A percentile compares a stretch with the other conserved stretches of the same genome.
These are phyloP conservation scores for Exophiala sp. DNA, from an alignment of 2,329 filamentous ascomycete genomes.

Conservation along the genomic window DNA sequence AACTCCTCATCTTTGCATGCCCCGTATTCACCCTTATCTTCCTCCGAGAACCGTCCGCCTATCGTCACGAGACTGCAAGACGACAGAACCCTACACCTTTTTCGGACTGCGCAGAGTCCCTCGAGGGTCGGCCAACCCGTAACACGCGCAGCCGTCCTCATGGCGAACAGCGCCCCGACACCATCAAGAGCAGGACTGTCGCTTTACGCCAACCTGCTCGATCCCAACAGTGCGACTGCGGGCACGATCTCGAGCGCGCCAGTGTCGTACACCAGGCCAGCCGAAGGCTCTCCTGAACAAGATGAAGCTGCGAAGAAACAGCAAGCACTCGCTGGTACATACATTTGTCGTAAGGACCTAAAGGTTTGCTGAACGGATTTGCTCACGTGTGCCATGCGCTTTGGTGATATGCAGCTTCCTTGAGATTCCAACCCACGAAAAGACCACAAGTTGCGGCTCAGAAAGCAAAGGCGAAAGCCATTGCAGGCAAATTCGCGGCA, in stretches of 20 bases:
- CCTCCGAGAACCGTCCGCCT: slow-evolving; percentile 16
- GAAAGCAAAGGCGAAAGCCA: slow-evolving; percentile 58
- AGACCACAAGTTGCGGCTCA: slow-evolving; percentile 61
- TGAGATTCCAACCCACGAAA: slow-evolving; percentile 82
- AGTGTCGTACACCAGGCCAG: slow-evolving; percentile 60
- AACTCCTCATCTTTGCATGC: too few relatives aligned
- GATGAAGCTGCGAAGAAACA: slow-evolving; percentile 58
- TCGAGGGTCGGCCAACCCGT: too few relatives aligned
- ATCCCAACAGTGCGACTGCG: slow-evolving; percentile 45
- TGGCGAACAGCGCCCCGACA: slow-evolving; percentile 22
- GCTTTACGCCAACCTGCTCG: slow-evolving; percentile 78
- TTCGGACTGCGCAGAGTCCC: too few relatives aligned
- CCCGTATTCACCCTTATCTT: neutral
- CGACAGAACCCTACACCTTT: neutral
- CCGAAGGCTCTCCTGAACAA: slow-evolving; percentile 42
- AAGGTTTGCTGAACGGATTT: slow-evolving; percentile 34
- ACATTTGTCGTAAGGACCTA: slow-evolving; percentile 33
- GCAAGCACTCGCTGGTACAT: slow-evolving; percentile 58
- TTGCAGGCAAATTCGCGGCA: slow-evolving; percentile 47
- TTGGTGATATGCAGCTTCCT: slow-evolving; percentile 48
- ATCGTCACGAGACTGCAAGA: slow-evolving; percentile 7
- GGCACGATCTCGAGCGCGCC: slow-evolving; percentile 70
- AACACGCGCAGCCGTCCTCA: slow-evolving; percentile 3
- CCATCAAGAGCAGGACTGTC: slow-evolving; percentile 42
- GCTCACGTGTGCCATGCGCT: slow-evolving; percentile 42